These are phyloP conservation scores for Lentinula boryana DNA, from an alignment of 768 basidiomycete species.

Conservation along the genomic window DNA sequence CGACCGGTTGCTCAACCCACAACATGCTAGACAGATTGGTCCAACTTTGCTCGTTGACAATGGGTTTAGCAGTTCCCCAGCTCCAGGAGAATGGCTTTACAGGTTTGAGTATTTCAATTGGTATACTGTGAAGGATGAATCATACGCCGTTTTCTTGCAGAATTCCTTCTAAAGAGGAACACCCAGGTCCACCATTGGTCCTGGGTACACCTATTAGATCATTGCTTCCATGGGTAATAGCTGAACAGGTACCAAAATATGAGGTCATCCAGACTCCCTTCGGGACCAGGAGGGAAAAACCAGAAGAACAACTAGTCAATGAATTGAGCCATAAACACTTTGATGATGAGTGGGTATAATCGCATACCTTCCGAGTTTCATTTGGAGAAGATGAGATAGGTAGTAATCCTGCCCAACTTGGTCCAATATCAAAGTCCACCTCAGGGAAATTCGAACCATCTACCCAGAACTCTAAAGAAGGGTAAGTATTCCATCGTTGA, in stretches of 20 bases:
- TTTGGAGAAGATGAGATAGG: conserved; percentile 57
- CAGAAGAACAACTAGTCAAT: conserved; percentile 65
- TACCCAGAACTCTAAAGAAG: conserved; percentile 57
- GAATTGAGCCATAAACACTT: background rate
- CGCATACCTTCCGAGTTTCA: conserved; percentile 62
- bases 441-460: conserved; percentile 60
- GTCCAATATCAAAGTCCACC: conserved; percentile 69
- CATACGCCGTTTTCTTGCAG: conserved; percentile 72
- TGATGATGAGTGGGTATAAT: background rate
- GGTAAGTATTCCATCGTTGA: background rate
- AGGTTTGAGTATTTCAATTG: background rate
- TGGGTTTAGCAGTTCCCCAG: conserved; percentile 57
- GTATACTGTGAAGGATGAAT: background rate
- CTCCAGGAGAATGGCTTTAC: conserved; percentile 65
- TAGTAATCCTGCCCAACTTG: conserved; percentile 69
- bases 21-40: conserved; percentile 72
- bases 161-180: conserved; percentile 66
- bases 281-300: conserved; percentile 76
- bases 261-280: conserved; percentile 65
- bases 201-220: conserved; percentile 23
- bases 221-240: background rate
- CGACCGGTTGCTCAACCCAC: conserved; percentile 77
- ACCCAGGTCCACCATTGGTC: conserved; percentile 81
- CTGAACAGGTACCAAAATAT: conserved; percentile 56
- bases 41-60: conserved; percentile 66